These are phyloP conservation scores for Plectosphaerella cucumerina DNA, from an alignment of 2,329 filamentous ascomycete genomes.

Conservation along the genomic window DNA sequence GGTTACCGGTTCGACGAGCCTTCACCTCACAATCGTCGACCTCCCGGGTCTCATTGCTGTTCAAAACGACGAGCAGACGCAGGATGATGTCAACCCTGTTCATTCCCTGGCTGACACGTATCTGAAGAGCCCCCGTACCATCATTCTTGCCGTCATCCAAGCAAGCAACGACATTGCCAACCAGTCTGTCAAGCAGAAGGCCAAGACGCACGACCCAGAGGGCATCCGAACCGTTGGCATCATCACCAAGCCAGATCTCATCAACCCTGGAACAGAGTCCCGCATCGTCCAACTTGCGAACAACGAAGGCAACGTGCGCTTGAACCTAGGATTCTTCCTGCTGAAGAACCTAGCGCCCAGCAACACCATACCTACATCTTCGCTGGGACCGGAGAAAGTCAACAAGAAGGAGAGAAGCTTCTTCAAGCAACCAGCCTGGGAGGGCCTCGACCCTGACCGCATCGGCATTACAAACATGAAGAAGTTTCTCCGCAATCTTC, in stretches of 20 bases:
- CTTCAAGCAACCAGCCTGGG: conserved; percentile 11
- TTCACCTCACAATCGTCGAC: conserved; percentile 42
- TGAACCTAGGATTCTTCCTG: conserved; percentile 50
- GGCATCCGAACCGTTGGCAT: conserved; percentile 47
- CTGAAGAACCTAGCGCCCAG: conserved; percentile 34
- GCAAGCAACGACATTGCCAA: conserved; percentile 33
- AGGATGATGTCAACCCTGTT: conserved; percentile 26
- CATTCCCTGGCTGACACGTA: conserved; percentile 32
- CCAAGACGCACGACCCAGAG: conserved; percentile 13
- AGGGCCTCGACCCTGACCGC: too few species aligned
- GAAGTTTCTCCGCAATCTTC: not conserved
- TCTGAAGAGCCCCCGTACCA: conserved; percentile 33
- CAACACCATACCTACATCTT: conserved; percentile 24
- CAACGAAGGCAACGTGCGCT: conserved; percentile 37
- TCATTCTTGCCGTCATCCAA: conserved; percentile 40
- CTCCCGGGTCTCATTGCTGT: conserved; percentile 39
- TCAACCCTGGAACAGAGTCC: conserved; percentile 33
- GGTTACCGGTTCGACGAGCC: conserved; percentile 14
- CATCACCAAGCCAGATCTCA: conserved; percentile 52
- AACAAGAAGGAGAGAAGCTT: conserved; percentile 38
- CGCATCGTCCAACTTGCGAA: conserved; percentile 35
- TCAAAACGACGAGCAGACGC: conserved; percentile 26
- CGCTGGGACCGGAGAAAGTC: conserved; percentile 31
- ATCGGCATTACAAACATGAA: not conserved
- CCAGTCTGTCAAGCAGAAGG: conserved; percentile 18